phyloP scores from a whole-genome alignment of 345 rosid species.

The Pugionium cornutum region DNA sequence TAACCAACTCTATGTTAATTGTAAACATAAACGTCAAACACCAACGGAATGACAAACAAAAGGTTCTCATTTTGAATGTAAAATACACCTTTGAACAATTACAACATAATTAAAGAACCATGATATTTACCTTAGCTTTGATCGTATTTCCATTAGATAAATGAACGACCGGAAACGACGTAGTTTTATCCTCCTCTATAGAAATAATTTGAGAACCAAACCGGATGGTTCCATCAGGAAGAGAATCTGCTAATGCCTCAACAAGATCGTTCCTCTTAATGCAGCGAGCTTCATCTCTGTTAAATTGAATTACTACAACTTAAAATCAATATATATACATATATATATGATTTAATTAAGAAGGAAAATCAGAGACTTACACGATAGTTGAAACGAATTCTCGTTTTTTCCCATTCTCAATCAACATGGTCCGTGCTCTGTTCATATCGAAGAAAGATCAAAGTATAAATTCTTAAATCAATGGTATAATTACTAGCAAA shows the following conservation, averaged over 20 bases:
- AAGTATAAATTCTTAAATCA: too few relatives aligned
- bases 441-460: neutral
- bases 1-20: neutral
- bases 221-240: constrained; percentile 39
- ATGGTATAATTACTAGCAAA: neutral
- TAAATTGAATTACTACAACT: neutral
- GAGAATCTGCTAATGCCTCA: constrained; percentile 39
- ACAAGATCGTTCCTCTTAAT: constrained; percentile 40
- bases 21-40: too few relatives aligned
- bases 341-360: neutral
- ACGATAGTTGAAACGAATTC: constrained; percentile 25
- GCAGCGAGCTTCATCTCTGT: constrained; percentile 42
- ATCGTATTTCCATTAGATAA: constrained; percentile 29
- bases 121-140: constrained; percentile 37
- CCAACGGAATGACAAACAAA: too few relatives aligned
- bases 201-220: constrained; percentile 32
- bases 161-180: constrained; percentile 32
- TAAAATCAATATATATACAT: too few relatives aligned
- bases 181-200: constrained; percentile 25
- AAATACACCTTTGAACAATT: too few relatives aligned
- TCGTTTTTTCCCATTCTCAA: constrained; percentile 31
- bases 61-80: too few relatives aligned
- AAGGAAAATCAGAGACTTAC: constrained; percentile 9
- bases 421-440: constrained; percentile 32
- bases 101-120: neutral